These are phyloP conservation scores for Parachaetomium inaequale DNA, from an alignment of 495 filamentous ascomycete genomes.

Conservation along the genomic window DNA sequence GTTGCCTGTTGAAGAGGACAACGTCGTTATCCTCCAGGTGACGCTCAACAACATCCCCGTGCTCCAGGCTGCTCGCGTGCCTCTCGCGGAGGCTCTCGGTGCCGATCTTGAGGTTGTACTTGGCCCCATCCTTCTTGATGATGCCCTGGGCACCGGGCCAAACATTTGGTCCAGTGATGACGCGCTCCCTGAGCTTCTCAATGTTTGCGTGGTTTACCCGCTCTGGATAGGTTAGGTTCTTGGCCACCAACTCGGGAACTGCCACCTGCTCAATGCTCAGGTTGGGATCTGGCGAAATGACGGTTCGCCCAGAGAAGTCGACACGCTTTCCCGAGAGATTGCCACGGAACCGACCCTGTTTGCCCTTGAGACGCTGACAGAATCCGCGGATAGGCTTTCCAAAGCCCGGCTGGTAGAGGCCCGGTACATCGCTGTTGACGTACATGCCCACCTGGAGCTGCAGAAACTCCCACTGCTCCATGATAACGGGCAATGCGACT, in stretches of 20 bases:
- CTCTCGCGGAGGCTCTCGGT: conserved; percentile 47
- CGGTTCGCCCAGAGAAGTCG: conserved; percentile 94
- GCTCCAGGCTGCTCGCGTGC: conserved; percentile 65
- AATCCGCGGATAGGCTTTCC: conserved; percentile 86
- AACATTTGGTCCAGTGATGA: conserved; percentile 66
- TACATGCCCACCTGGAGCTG: conserved; percentile 94
- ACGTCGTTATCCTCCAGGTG: conserved; percentile 96
- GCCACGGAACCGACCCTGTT: conserved; percentile 94
- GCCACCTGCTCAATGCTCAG: conserved; percentile 91
- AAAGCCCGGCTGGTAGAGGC: conserved; percentile 68
- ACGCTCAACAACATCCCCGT: conserved; percentile 87
- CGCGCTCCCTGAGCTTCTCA: conserved; percentile 67
- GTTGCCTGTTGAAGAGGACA: conserved; percentile 96
- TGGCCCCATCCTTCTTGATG: conserved; percentile 62
- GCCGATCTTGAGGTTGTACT: conserved; percentile 71
- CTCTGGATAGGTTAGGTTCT: conserved; percentile 93
- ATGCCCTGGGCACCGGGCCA: conserved; percentile 88
- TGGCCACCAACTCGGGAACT: conserved; percentile 82
- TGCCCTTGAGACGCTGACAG: conserved; percentile 92
- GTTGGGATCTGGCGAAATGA: conserved; percentile 97
- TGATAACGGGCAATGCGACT: conserved; percentile 77
- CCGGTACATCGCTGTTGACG: conserved; percentile 95
- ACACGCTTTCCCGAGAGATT: conserved; percentile 98
- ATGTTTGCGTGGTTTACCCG: conserved; percentile 77
- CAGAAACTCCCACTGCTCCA: conserved; percentile 98